phyloP scores from a whole-genome alignment of 2,329 filamentous ascomycete genomes.

The Saccharata proteae region DNA sequence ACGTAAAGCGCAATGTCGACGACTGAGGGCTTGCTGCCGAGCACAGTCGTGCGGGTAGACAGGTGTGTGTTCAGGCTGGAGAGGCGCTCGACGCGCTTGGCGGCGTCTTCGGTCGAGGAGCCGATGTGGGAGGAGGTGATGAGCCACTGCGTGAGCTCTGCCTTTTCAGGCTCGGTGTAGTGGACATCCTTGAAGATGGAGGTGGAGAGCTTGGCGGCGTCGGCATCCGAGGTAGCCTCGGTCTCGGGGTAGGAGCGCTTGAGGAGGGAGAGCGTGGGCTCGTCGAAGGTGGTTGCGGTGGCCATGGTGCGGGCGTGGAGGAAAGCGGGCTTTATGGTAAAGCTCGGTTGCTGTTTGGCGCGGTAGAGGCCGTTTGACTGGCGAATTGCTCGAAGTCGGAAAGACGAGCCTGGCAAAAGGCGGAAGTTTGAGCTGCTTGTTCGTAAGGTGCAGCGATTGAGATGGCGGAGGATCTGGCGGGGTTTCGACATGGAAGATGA shows the following conservation, averaged over 20 bases:
- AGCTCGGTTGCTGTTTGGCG: too few relatives aligned
- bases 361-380: too few relatives aligned
- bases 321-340: constrained; percentile 18
- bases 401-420: too few relatives aligned
- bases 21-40: constrained; percentile 79
- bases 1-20: constrained; percentile 79
- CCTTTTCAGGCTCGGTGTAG: constrained; percentile 69
- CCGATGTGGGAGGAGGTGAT: constrained; percentile 62
- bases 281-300: constrained; percentile 20
- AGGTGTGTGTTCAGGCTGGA: constrained; percentile 77
- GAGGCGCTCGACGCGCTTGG: constrained; percentile 51
- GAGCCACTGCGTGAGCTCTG: constrained; percentile 83
- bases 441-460: too few relatives aligned
- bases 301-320: constrained; percentile 19
- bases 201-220: constrained; percentile 34
- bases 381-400: too few relatives aligned
- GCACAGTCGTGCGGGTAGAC: constrained; percentile 73
- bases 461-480: too few relatives aligned
- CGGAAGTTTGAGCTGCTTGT: too few relatives aligned
- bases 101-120: constrained; percentile 44
- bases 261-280: constrained; percentile 22
- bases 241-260: constrained; percentile 23
- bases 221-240: constrained; percentile 23
- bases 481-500: too few relatives aligned
- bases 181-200: constrained; percentile 57